phyloP scores from a whole-genome alignment of 139 green algal species.

The Raphidocelis subcapitata region DNA sequence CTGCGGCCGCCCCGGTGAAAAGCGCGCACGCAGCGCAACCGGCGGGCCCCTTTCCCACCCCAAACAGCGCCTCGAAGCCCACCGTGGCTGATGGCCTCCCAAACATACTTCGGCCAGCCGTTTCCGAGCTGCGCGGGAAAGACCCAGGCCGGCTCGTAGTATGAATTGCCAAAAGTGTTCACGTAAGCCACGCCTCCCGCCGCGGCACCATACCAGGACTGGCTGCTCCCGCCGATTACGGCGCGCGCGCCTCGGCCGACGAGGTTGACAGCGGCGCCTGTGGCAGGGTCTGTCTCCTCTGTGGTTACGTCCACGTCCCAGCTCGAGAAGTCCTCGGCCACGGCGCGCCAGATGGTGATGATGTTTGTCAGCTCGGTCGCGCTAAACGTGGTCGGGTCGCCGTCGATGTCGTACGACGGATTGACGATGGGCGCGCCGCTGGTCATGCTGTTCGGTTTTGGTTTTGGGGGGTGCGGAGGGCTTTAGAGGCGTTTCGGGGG shows the following conservation, averaged over 20 bases:
- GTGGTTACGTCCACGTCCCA: conserved; percentile 4
- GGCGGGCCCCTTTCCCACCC: too few species aligned
- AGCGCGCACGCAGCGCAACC: too few species aligned
- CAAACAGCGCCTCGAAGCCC: too few species aligned
- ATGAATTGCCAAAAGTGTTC: neutral
- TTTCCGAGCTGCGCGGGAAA: neutral
- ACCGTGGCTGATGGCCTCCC: neutral
- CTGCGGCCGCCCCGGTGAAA: too few species aligned
- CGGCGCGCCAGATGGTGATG: neutral
- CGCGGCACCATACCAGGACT: neutral
- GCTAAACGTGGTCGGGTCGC: neutral
- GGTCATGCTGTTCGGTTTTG: too few species aligned
- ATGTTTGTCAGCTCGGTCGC: neutral
- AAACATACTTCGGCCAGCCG: neutral
- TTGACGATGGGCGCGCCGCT: neutral
- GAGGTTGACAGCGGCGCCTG: neutral
- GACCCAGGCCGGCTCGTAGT: neutral
- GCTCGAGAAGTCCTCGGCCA: neutral
- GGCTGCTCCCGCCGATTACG: neutral
- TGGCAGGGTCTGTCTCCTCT: neutral
- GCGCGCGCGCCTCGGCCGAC: neutral
- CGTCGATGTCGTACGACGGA: neutral
- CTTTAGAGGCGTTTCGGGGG: too few species aligned
- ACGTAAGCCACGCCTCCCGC: neutral
- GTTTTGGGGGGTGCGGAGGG: too few species aligned